Evolutionary conservation across 257 asterid genomes (phyloP).

Genomic region (Nicotiana obtusifolia): DNA sequence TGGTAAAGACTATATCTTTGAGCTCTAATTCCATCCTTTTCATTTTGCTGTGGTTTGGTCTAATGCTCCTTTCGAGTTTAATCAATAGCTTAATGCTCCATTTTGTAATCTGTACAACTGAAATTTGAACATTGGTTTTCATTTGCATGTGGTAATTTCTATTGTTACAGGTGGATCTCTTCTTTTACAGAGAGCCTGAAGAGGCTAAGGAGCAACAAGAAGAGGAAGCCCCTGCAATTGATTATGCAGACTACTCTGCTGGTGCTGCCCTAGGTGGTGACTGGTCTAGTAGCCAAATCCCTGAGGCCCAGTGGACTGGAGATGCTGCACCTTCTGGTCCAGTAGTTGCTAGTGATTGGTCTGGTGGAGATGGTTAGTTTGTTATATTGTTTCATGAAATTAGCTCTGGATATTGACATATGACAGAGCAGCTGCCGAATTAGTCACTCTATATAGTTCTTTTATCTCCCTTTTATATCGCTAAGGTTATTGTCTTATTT

Average conservation of each 20-base stretch:
- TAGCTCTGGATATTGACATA: neutral
- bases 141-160: neutral
- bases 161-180: constrained; percentile 17
- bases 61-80: neutral
- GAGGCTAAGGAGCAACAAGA: constrained; percentile 23
- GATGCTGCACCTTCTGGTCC: neutral
- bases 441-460: too few relatives aligned
- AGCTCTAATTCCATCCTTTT: neutral
- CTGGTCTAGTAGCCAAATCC: constrained; percentile 18
- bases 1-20: constrained; percentile 9
- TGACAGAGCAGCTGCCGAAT: too few relatives aligned
- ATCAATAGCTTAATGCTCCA: neutral
- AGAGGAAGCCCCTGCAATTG: constrained; percentile 14
- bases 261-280: constrained; percentile 13
- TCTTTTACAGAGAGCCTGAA: constrained; percentile 25
- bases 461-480: neutral
- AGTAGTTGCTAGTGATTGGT: constrained; percentile 12
- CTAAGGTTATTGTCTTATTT: neutral
- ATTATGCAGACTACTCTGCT: constrained; percentile 16
- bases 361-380: constrained; percentile 20
- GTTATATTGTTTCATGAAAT: neutral
- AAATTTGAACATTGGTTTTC: neutral
- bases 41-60: neutral
- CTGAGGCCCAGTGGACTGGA: constrained; percentile 18
- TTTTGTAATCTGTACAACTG: neutral